Base-by-base conservation (phyloP, 163 green algal species). In the Botryococcus braunii region DNA sequence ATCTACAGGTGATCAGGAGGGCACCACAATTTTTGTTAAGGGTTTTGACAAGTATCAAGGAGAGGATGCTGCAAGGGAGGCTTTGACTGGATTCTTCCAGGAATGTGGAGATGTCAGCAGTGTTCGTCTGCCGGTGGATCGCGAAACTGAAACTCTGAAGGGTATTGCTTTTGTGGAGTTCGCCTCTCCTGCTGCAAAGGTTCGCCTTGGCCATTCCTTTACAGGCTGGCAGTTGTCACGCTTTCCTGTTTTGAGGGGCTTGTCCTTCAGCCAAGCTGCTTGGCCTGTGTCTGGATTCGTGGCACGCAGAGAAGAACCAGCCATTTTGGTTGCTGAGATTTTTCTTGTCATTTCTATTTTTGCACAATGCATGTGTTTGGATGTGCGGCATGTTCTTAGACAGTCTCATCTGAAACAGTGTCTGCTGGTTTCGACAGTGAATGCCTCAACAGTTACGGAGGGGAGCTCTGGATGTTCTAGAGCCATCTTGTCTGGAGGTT, bases 91-190 rank as follows among this genome's bases (percentile, higher is more conserved):
- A 74, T 70, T 75, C 5, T 97, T 97, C 70, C 71, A 57, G n/a
- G 67, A 77, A 2, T 91, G 82, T 66, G 92, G 91, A 58, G 79
- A 90, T 66, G 85, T 97, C 37, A 79, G 62, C 27, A 71, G 69
- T 27, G 80, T 90, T 38, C 77, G 86, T 29, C 81, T 95, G 66
- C 86, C 86, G 50, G 86, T 70, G 7, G 86, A 93, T 77, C 73
- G 85, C 27, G 86, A 92, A 66, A 88, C 78, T n/a, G 85, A 82
- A 5, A 73, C 81, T 39, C 78, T 93, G 40, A 92, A 90, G 76
- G 88, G 88, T 71, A 91, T 92, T 46, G 85, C 70, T 60, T 97
- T 95, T 70, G 79, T 97, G 25, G 83, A 97, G 86, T 97, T 97
- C 81, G 79, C 40, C 7, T 76, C 41, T 2, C 69, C 71, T 13